A percentile compares a stretch with the other conserved stretches of the same genome.
phyloP scores from a whole-genome alignment of 345 rosid species.

The Salix caprea region DNA sequence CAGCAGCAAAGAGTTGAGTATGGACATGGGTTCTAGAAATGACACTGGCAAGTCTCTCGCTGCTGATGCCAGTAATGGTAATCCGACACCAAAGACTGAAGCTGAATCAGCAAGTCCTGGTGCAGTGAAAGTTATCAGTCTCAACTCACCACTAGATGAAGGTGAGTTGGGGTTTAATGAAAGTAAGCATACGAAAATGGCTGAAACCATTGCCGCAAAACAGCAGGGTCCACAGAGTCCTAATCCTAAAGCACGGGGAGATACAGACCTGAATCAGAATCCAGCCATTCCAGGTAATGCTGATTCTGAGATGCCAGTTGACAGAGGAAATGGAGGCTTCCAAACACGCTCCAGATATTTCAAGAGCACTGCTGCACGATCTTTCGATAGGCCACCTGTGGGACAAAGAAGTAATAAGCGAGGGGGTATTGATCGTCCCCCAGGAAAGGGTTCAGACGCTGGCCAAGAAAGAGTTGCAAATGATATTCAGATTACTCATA shows the following conservation, averaged over 20 bases:
- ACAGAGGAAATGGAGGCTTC: conserved; percentile 39
- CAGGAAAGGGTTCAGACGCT: conserved; percentile 23
- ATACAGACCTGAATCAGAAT: conserved; percentile 30
- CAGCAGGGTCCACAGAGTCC: conserved; percentile 4
- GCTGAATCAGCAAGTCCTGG: conserved; percentile 37
- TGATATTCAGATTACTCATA: neutral
- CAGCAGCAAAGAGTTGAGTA: neutral
- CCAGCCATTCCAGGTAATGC: conserved; percentile 19
- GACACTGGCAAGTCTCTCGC: conserved; percentile 19
- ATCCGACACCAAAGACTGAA: conserved; percentile 32
- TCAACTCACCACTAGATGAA: conserved; percentile 39
- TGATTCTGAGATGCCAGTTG: conserved; percentile 38
- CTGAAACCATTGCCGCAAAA: conserved; percentile 36
- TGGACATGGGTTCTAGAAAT: conserved; percentile 44
- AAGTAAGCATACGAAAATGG: conserved; percentile 30
- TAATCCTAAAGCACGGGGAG: conserved; percentile 19
- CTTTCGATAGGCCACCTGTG: conserved; percentile 39
- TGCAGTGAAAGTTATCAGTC: conserved; percentile 19
- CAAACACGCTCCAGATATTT: conserved; percentile 27
- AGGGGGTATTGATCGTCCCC: conserved; percentile 22
- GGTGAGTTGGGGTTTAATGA: no score
- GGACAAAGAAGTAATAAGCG: conserved; percentile 52
- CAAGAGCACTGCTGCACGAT: conserved; percentile 32
- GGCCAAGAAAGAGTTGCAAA: conserved; percentile 18
- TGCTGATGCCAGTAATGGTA: conserved; percentile 4